These are phyloP conservation scores for Colletotrichum camelliae DNA, from an alignment of 2,329 filamentous ascomycete species.

Conservation along the genomic window DNA sequence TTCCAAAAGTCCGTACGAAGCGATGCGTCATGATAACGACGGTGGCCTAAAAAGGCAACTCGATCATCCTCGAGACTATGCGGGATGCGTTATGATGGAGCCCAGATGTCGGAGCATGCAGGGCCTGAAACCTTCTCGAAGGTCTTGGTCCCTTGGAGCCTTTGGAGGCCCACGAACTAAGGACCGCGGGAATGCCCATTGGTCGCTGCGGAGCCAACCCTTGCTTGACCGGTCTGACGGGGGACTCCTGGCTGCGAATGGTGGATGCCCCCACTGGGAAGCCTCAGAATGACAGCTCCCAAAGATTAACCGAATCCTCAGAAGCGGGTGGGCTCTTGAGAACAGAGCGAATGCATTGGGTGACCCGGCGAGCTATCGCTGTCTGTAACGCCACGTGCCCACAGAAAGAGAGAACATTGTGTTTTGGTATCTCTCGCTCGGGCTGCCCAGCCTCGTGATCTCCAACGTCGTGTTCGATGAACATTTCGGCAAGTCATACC, in stretches of 20 bases:
- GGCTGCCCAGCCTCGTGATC: background rate
- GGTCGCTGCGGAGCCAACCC: background rate
- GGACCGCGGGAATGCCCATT: conserved; percentile 22
- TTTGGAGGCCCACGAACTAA: conserved; percentile 13
- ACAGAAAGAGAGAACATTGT: background rate
- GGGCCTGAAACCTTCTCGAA: conserved; percentile 27
- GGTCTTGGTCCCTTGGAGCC: background rate
- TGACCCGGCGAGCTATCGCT: background rate
- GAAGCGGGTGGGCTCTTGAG: conserved; percentile 1
- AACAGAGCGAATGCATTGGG: background rate
- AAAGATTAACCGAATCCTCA: conserved; percentile 4
- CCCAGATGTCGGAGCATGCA: background rate
- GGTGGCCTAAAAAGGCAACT: conserved; percentile 14
- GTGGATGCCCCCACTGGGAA: background rate
- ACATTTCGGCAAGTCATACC: background rate
- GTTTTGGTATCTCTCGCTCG: background rate
- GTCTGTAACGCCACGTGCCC: conserved; percentile 14
- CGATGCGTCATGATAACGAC: conserved; percentile 16
- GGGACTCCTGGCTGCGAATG: background rate
- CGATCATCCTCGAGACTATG: conserved; percentile 17
- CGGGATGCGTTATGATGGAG: conserved; percentile 9
- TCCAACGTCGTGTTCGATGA: background rate
- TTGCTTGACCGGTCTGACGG: background rate
- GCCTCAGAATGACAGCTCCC: conserved; percentile 14
- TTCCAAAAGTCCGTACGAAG: background rate